Base-by-base conservation (phyloP, 305 asterid species). In the Plantago lanceolata region DNA sequence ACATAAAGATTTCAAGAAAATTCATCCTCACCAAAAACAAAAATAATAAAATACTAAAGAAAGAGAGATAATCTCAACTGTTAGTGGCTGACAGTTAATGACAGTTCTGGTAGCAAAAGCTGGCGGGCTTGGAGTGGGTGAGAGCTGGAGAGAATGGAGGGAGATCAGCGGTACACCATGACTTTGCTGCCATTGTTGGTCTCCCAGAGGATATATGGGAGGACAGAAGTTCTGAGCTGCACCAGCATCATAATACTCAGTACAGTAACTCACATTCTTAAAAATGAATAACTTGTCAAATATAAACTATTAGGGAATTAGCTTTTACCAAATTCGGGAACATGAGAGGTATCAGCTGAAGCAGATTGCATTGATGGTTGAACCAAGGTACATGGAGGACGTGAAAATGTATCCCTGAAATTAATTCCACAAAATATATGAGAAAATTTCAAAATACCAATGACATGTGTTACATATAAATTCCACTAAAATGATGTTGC, bases 401-500 rank as follows among this genome's bases (percentile, higher is more conserved):
- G 93, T 53, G 95, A 82, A 83, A 84, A 94, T 17, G 96, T 90
- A 79, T 94, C 99, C 81, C 99, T 94, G 94, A 73, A 81, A 74
- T 72, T 68, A 40, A 71, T 64, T 67, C 69, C 63, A 60, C 35
- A 55, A 56, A 56, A 65, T 9, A 61, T 21, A 57, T 51, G 57
- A 70, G 57, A 40, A 57, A 50, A 16, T 29, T 62, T 18, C 63
- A 65, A 53, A 69, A 66, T 43, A 81, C 55, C 44, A 57, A 33
- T 56, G 48, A 54, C 55, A 45, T 43, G 45, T 33, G 53, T 49
- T 21, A n/a, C 48, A 52, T 35, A 68, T 20, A 55, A 62, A 53
- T 61, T 63, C 52, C 20, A 47, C 29, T 48, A 4, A 11, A 52
- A 49, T 16, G 52, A 48, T 31, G 57, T 0, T 35, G 51, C 40